phyloP scores from a whole-genome alignment of 106 monocot species.

The Gastrodia elata region DNA sequence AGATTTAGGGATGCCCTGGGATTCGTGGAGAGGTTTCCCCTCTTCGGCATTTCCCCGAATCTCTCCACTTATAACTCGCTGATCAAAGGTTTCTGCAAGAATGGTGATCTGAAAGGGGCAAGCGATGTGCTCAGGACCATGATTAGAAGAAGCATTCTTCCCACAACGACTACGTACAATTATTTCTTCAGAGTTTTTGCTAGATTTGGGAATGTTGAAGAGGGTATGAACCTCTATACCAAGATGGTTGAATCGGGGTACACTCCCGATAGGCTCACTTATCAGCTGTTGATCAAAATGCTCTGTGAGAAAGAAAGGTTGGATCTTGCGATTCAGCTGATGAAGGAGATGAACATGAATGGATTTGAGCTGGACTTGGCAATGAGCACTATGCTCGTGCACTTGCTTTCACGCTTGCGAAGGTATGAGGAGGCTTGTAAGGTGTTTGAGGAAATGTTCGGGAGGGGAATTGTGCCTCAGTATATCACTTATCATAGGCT shows the following conservation, averaged over 20 bases:
- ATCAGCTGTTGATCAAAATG: conserved; percentile 73
- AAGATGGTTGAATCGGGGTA: conserved; percentile 65
- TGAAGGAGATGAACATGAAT: conserved; percentile 60
- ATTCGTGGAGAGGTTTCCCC: conserved; percentile 62
- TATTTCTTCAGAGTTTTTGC: conserved; percentile 73
- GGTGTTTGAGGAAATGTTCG: conserved; percentile 70
- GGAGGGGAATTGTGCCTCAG: conserved; percentile 60
- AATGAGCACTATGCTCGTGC: conserved; percentile 73
- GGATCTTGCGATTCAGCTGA: conserved; percentile 41
- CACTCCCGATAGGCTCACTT: conserved; percentile 38
- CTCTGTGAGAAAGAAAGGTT: conserved; percentile 40
- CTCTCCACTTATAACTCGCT: conserved; percentile 78
- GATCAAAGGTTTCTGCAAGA: conserved; percentile 77
- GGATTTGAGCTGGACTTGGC: conserved; percentile 68
- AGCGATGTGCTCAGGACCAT: conserved; percentile 59
- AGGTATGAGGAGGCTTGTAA: conserved; percentile 56
- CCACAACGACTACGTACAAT: conserved; percentile 67
- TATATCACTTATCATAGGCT: conserved; percentile 59
- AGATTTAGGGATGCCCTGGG: conserved; percentile 63
- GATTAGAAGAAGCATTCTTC: conserved; percentile 51
- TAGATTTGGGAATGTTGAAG: conserved; percentile 43
- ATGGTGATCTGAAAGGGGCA: conserved; percentile 46
- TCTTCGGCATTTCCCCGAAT: conserved; percentile 51
- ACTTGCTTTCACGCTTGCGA: conserved; percentile 46
- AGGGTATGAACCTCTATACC: conserved; percentile 64